These are phyloP conservation scores for Camelina neglecta DNA, from an alignment of 345 rosid species.

Conservation along the genomic window DNA sequence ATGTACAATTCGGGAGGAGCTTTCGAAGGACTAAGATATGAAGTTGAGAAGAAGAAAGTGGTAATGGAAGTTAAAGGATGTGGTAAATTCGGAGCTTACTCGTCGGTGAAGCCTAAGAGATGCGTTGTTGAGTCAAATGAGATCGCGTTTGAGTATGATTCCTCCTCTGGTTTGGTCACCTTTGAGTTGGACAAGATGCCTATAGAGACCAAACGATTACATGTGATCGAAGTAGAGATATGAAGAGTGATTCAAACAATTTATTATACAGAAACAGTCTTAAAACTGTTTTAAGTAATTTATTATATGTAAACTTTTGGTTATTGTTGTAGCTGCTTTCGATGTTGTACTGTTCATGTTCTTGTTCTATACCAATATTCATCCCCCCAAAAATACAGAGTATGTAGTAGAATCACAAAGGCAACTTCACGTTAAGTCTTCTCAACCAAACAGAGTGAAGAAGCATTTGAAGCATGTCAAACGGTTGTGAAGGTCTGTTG, in stretches of 20 bases:
- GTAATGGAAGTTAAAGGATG: constrained; percentile 71
- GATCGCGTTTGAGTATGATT: constrained; percentile 58
- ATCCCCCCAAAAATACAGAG: constrained; percentile 10
- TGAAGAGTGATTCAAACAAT: constrained; percentile 26
- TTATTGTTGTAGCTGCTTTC: constrained; percentile 17
- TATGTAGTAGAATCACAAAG: constrained; percentile 22
- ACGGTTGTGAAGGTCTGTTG: constrained; percentile 57
- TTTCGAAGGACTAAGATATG: constrained; percentile 63
- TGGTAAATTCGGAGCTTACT: constrained; percentile 78
- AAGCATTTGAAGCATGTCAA: constrained; percentile 58
- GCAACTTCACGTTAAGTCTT: constrained; percentile 52
- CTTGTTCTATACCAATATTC: constrained; percentile 25
- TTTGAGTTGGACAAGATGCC: constrained; percentile 36
- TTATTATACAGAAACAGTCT: constrained; percentile 17
- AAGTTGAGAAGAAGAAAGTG: constrained; percentile 48
- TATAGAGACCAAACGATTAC: constrained; percentile 25
- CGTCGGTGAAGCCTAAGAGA: constrained; percentile 69
- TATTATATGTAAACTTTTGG: not conserved
- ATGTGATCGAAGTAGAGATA: constrained; percentile 34
- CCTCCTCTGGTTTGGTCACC: constrained; percentile 55
- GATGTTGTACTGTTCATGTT: constrained; percentile 17
- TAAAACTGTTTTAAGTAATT: not conserved
- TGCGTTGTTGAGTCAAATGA: constrained; percentile 59
- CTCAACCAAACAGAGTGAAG: constrained; percentile 62
- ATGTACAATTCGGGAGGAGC: constrained; percentile 98